A percentile compares a stretch with the other conserved stretches of the same genome.
Evolutionary conservation across 257 asterid genomes (phyloP).

Genomic region (Capsicum rhomboideum): DNA sequence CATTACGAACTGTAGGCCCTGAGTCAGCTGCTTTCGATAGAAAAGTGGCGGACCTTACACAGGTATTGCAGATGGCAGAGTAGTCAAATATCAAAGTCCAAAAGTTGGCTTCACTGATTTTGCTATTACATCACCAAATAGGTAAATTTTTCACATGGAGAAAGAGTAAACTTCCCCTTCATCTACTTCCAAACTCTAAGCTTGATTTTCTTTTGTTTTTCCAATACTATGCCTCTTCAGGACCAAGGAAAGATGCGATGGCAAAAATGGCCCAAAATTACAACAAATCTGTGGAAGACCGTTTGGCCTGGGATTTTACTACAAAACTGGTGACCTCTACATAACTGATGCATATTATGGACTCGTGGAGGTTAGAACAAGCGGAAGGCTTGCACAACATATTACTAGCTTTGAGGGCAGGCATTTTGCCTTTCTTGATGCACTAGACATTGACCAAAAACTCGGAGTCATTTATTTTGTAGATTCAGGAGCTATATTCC

Average conservation of each 20-base stretch:
- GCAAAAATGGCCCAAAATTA: constrained; percentile 3
- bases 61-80: constrained; percentile 44
- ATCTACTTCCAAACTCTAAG: neutral
- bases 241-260: constrained; percentile 34
- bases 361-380: constrained; percentile 35
- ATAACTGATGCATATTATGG: constrained; percentile 32
- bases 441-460: constrained; percentile 31
- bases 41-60: constrained; percentile 27
- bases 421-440: constrained; percentile 27
- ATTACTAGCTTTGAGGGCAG: constrained; percentile 17
- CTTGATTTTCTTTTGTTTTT: neutral
- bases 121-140: constrained; percentile 34
- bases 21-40: constrained; percentile 30
- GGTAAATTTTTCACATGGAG: constrained; percentile 15
- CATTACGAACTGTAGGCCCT: constrained; percentile 15
- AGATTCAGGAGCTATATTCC: constrained; percentile 35
- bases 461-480: constrained; percentile 34
- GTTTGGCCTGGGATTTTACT: constrained; percentile 31
- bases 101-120: constrained; percentile 22
- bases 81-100: constrained; percentile 25
- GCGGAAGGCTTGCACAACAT: constrained; percentile 33
- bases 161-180: neutral
- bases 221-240: constrained; percentile 3
- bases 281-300: constrained; percentile 35
- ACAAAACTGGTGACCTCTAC: constrained; percentile 31